Evolutionary conservation across 345 rosid genomes (phyloP).

Genomic region (Dovyalis caffra): DNA sequence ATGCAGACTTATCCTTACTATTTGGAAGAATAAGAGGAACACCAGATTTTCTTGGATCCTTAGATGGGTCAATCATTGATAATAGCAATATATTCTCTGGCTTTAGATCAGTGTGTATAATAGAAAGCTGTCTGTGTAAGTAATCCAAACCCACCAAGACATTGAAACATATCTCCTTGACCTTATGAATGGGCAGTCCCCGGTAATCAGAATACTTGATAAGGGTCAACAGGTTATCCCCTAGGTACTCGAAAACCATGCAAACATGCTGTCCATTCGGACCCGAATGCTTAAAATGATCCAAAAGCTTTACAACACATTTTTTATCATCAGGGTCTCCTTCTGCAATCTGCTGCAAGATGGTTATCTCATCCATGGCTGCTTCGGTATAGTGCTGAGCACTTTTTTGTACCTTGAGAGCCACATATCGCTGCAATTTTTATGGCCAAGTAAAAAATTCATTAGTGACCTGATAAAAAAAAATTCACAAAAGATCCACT

Average conservation of each 20-base stretch:
- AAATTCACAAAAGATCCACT: background rate
- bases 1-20: slow-evolving; percentile 35
- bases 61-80: slow-evolving; percentile 57
- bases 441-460: background rate
- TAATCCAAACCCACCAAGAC: slow-evolving; percentile 63
- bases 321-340: slow-evolving; percentile 63
- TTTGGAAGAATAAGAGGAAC: slow-evolving; percentile 44
- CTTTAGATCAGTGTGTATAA: slow-evolving; percentile 70
- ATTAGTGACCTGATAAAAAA: background rate
- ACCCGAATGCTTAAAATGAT: slow-evolving; percentile 77
- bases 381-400: slow-evolving; percentile 79
- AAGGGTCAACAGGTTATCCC: slow-evolving; percentile 66
- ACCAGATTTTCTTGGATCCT: slow-evolving; percentile 53
- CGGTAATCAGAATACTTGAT: slow-evolving; percentile 59
- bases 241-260: slow-evolving; percentile 78
- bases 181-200: slow-evolving; percentile 56
- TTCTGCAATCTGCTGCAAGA: slow-evolving; percentile 65
- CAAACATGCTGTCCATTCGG: slow-evolving; percentile 79
- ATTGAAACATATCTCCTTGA: slow-evolving; percentile 57
- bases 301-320: slow-evolving; percentile 71
- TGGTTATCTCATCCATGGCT: slow-evolving; percentile 76
- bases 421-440: slow-evolving; percentile 52
- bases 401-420: slow-evolving; percentile 69
- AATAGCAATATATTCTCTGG: slow-evolving; percentile 65
- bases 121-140: slow-evolving; percentile 71